Percentiles rank a stretch among this genome's conserved stretches.
Evolutionary conservation across 2,329 filamentous ascomycete species (phyloP).

Genomic region (Penicillium sp.): DNA sequence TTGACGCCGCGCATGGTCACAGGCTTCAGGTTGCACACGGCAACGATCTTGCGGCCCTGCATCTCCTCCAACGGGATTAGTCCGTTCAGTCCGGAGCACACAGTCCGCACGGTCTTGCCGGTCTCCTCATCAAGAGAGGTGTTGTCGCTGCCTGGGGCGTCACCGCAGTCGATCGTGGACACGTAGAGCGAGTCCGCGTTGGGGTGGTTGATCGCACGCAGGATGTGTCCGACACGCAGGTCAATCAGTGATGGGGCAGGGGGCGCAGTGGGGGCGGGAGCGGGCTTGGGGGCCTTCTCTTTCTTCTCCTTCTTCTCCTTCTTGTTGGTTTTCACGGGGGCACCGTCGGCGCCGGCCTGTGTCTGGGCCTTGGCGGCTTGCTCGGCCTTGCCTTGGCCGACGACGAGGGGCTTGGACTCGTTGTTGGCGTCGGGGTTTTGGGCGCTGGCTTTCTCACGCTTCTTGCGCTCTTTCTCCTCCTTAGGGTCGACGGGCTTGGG

Average conservation of each 20-base stretch:
- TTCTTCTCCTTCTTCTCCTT: conserved; percentile 82
- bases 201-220: conserved; percentile 92
- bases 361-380: conserved; percentile 46
- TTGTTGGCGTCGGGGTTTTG: conserved; percentile 26
- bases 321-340: conserved; percentile 55
- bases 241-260: conserved; percentile 86
- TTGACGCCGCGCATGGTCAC: conserved; percentile 96
- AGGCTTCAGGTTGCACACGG: conserved; percentile 97
- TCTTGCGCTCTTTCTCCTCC: conserved; percentile 93
- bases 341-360: conserved; percentile 53
- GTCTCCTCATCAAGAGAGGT: conserved; percentile 76
- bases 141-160: conserved; percentile 80
- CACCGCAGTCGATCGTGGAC: conserved; percentile 91
- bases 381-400: conserved; percentile 40
- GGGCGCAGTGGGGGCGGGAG: conserved; percentile 68
- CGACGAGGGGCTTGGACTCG: conserved; percentile 37
- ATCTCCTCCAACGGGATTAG: conserved; percentile 91
- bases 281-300: conserved; percentile 76
- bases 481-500: conserved; percentile 88
- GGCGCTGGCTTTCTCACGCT: conserved; percentile 78
- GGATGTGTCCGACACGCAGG: conserved; percentile 92
- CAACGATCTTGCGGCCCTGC: conserved; percentile 92
- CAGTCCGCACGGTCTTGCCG: conserved; percentile 86
- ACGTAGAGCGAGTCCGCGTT: conserved; percentile 96
- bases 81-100: conserved; percentile 95